Evolutionary conservation across 2,329 filamentous ascomycete genomes (phyloP).

Genomic region (Malbranchea cinnamomea): DNA sequence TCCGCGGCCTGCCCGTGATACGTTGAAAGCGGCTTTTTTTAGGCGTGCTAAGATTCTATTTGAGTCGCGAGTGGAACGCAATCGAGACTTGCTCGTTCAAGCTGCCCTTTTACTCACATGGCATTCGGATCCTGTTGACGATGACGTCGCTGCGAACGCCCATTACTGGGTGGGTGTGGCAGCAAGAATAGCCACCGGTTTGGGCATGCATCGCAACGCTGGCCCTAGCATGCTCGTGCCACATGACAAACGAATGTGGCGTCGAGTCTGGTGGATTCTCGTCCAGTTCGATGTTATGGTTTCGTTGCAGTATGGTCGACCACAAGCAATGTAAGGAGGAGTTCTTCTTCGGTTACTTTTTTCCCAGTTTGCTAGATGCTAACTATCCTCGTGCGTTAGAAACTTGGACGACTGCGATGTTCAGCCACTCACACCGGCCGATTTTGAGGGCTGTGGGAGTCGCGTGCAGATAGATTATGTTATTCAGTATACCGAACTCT

Average conservation of each 20-base stretch:
- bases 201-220: constrained; percentile 38
- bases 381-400: constrained; percentile 11
- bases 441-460: constrained; percentile 34
- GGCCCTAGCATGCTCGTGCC: constrained; percentile 26
- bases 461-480: constrained; percentile 31
- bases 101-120: constrained; percentile 40
- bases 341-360: constrained; percentile 1
- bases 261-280: constrained; percentile 29
- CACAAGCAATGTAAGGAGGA: constrained; percentile 36
- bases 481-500: constrained; percentile 36
- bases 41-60: constrained; percentile 39
- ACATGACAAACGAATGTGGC: constrained; percentile 29
- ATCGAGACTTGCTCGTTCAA: constrained; percentile 40
- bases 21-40: constrained; percentile 36
- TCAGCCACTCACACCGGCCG: constrained; percentile 26
- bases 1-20: constrained; percentile 26
- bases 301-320: constrained; percentile 35
- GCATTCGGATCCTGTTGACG: constrained; percentile 38
- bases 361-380: constrained; percentile 1
- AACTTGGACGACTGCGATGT: constrained; percentile 39
- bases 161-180: constrained; percentile 41
- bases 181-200: constrained; percentile 36
- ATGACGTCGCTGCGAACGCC: constrained; percentile 40
- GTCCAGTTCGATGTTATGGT: constrained; percentile 31
- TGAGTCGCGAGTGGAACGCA: constrained; percentile 38